Base-by-base conservation (phyloP, 225 moss, liverwort and hornwort species). In the Anthoceros angustus region DNA sequence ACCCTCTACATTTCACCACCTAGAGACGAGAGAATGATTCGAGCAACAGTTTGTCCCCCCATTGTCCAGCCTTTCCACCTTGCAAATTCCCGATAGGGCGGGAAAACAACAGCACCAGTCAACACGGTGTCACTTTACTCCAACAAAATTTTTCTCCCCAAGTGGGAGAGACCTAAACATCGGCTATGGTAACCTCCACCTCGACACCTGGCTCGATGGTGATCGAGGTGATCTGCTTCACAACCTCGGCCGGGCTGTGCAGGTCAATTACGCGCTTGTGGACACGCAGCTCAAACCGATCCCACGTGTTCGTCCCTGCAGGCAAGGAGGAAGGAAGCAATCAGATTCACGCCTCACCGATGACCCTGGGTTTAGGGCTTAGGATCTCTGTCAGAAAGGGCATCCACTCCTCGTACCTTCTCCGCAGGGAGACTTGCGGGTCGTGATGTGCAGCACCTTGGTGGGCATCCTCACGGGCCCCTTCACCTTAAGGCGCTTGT, bases 381-480 rank as follows among this genome's bases (percentile, higher is more conserved):
- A 32, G 1, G 32, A 4, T 32, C 32, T 32, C 32, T 32, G 32
- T 32, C 32, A 32, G 32, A 32, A 32, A 32, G 32, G 32, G 32
- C 32, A 32, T 32, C 32, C 32, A 32, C 32, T 32, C 32, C 32
- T 32, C 32, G 42, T 42, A 86, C 89, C 89, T 81, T 90, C 89
- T 75, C 89, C 89, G 67, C 89, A 90, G 66, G 89, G 89, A 70
- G 89, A 90, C 71, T 90, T 90, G 16, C 89, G 73, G 71, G 89
- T 90, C 68, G 89, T 90, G 71, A 90, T 82, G 62, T 83, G 84
- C 74, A 90, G 66, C 65, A 90, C 89, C 80, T 90, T 90, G 20
- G 89, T 90, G 3, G 89, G 89, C 84, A 90, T 90, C 50, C 89
- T 78, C 66, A 90, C 89, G 64, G 89, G 89, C 8, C 89, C 89